Percentiles rank a stretch among this genome's conserved stretches.
These are phyloP conservation scores for Kurtzmaniella quercitrusa DNA, from an alignment of 1,139 yeast species.

Conservation along the genomic window DNA sequence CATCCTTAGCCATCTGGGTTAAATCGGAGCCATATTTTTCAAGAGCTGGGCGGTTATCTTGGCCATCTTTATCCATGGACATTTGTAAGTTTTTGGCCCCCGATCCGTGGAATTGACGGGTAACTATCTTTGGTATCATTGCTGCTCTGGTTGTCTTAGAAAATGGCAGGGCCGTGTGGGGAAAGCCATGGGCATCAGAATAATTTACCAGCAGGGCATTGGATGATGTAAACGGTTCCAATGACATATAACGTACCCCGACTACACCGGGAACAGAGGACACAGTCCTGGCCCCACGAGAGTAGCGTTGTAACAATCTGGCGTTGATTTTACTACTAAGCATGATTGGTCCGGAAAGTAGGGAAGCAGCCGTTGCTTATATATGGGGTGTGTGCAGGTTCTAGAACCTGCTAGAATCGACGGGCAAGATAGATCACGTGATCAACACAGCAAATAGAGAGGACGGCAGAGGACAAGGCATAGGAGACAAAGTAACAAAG, in stretches of 20 bases:
- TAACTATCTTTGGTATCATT: background rate
- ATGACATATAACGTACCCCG: background rate
- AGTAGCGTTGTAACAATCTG: background rate
- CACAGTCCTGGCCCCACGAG: background rate
- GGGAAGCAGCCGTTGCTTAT: background rate
- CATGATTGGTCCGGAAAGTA: background rate
- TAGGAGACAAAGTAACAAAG: too few relatives aligned
- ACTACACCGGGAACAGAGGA: background rate
- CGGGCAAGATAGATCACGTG: background rate
- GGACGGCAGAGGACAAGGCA: too few relatives aligned
- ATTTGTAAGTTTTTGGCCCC: conserved; percentile 25
- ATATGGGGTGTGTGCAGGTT: background rate
- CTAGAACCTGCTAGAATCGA: conserved; percentile 1
- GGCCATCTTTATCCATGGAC: conserved; percentile 44
- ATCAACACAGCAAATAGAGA: too few relatives aligned
- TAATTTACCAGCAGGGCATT: too few relatives aligned
- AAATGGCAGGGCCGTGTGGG: too few relatives aligned
- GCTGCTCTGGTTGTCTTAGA: too few relatives aligned
- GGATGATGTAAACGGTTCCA: too few relatives aligned
- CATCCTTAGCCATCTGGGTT: conserved; percentile 81
- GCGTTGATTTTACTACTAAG: background rate
- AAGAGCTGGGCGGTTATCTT: conserved; percentile 67
- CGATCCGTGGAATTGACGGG: conserved; percentile 13
- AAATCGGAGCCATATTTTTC: conserved; percentile 86
- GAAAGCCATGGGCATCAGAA: too few relatives aligned